phyloP scores from a whole-genome alignment of 2,329 filamentous ascomycete genomes.

The Bipolaris gigantea region DNA sequence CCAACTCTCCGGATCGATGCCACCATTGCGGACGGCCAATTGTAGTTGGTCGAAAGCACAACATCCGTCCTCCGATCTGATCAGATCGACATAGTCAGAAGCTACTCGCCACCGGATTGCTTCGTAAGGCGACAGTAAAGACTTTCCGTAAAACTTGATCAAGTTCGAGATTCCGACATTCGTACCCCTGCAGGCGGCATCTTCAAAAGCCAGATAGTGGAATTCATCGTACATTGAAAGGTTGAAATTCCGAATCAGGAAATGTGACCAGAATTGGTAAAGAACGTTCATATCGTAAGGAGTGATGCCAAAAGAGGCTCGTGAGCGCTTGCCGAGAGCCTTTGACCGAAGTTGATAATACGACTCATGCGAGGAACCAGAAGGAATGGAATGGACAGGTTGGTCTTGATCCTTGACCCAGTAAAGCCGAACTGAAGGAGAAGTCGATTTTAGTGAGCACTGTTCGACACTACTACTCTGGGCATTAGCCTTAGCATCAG shows the following conservation, averaged over 20 bases:
- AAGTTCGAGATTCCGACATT: conserved; percentile 63
- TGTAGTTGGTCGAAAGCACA: conserved; percentile 56
- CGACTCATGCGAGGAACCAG: conserved; percentile 52
- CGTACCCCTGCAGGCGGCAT: conserved; percentile 57
- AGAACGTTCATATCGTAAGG: conserved; percentile 65
- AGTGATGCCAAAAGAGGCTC: conserved; percentile 48
- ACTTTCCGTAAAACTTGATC: conserved; percentile 66
- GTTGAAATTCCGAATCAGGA: conserved; percentile 74
- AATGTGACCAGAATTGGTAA: conserved; percentile 76
- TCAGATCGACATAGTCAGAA: conserved; percentile 58
- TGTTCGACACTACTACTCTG: conserved; percentile 24
- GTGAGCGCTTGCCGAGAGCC: conserved; percentile 54
- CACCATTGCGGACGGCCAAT: conserved; percentile 57
- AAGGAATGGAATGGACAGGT: conserved; percentile 48
- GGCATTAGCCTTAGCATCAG: conserved; percentile 19
- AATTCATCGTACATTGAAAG: conserved; percentile 75
- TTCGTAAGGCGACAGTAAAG: conserved; percentile 53
- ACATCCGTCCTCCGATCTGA: conserved; percentile 51
- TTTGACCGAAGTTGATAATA: conserved; percentile 54
- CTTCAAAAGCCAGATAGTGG: conserved; percentile 66
- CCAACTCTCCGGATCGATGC: conserved; percentile 58
- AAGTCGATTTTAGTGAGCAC: conserved; percentile 20
- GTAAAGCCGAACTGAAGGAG: conserved; percentile 43
- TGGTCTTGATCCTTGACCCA: conserved; percentile 55
- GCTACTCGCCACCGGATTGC: conserved; percentile 58